Evolutionary conservation across 2,329 filamentous ascomycete genomes (phyloP).

Genomic region (Cordyceps fumosorosea): DNA sequence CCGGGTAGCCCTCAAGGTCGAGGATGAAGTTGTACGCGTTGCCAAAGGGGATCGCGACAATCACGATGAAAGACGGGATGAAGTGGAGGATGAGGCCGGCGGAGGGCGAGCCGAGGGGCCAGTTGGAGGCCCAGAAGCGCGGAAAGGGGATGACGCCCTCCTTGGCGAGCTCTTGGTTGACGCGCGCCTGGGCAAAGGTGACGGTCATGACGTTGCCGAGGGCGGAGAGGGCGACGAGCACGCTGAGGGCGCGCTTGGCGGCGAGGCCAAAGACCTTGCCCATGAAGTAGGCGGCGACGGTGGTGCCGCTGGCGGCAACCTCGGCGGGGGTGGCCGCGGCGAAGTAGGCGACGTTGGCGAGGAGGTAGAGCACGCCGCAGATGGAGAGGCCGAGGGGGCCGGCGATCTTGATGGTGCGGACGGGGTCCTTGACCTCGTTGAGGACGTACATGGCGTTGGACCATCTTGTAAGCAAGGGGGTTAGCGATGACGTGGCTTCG

Average conservation of each 20-base stretch:
- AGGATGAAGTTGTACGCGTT: conserved; percentile 17
- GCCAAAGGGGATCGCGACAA: conserved; percentile 18
- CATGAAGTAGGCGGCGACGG: conserved; percentile 17
- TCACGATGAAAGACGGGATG: conserved; percentile 17
- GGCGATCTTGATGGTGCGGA: conserved; percentile 17
- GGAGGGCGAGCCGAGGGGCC: conserved; percentile 16
- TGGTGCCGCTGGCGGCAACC: conserved; percentile 15
- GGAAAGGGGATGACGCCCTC: conserved; percentile 16
- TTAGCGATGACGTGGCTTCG: too few species aligned
- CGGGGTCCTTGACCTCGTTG: conserved; percentile 16
- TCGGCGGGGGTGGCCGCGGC: conserved; percentile 15
- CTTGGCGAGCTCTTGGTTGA: conserved; percentile 17
- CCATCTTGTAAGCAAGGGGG: conserved; percentile 6
- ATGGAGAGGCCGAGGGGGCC: conserved; percentile 16
- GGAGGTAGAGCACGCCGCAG: conserved; percentile 16
- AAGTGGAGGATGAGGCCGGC: conserved; percentile 16
- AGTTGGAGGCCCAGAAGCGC: conserved; percentile 17
- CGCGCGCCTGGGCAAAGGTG: conserved; percentile 16
- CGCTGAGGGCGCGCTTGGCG: conserved; percentile 16
- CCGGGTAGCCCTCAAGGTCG: conserved; percentile 15
- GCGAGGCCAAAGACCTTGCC: conserved; percentile 15
- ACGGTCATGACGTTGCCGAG: conserved; percentile 17
- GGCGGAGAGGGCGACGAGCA: conserved; percentile 16
- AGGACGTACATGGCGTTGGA: conserved; percentile 17
- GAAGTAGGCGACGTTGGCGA: conserved; percentile 17